Percentiles rank a stretch among this genome's conserved stretches.
Evolutionary conservation across 305 asterid species (phyloP).

Genomic region (Fraxinus sp.): DNA sequence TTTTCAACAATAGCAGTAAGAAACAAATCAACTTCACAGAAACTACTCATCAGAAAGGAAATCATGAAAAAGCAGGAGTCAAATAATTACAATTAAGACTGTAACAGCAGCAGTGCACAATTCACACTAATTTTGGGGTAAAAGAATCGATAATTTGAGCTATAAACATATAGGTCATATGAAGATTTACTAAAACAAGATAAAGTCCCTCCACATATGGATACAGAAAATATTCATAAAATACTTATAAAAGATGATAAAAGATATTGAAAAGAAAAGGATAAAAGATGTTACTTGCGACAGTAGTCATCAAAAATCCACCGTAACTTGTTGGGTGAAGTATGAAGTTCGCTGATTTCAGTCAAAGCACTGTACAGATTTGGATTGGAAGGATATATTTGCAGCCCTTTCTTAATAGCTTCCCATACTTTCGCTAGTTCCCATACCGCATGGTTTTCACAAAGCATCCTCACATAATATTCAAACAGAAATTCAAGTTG

Average conservation of each 20-base stretch:
- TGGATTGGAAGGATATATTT: slow-evolving; percentile 73
- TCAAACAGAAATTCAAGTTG: slow-evolving; percentile 77
- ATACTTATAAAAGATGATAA: not conserved
- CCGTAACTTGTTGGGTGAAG: slow-evolving; percentile 83
- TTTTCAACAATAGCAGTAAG: not conserved
- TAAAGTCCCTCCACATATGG: not conserved
- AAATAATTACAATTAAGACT: not conserved
- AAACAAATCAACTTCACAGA: not conserved
- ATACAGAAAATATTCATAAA: not conserved
- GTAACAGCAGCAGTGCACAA: not conserved
- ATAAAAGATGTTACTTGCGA: slow-evolving; percentile 47
- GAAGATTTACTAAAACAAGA: not conserved
- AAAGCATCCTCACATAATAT: slow-evolving; percentile 68
- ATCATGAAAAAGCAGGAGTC: not conserved
- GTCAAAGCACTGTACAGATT: slow-evolving; percentile 54
- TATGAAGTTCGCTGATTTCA: slow-evolving; percentile 63
- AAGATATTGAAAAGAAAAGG: slow-evolving; percentile 13
- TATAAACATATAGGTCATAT: not conserved
- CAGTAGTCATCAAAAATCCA: slow-evolving; percentile 66
- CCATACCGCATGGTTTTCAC: slow-evolving; percentile 46
- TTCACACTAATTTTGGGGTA: not conserved
- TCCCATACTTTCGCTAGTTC: slow-evolving; percentile 68
- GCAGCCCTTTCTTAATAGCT: slow-evolving; percentile 64
- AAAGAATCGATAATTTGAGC: not conserved
- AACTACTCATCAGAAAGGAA: not conserved